These are phyloP conservation scores for Rhododendron henanense DNA, from an alignment of 148 eudicot genomes.

Conservation along the genomic window DNA sequence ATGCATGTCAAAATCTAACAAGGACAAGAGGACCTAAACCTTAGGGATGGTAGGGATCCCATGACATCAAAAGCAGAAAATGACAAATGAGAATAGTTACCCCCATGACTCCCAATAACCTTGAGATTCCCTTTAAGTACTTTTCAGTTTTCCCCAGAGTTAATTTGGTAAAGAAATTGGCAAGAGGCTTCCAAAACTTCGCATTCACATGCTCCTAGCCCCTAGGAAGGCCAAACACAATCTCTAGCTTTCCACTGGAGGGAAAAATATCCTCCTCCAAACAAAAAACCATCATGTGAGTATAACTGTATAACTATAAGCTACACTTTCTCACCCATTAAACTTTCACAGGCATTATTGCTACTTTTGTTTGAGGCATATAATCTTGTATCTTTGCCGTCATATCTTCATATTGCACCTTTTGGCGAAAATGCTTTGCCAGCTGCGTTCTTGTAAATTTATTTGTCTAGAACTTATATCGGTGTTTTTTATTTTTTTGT, in stretches of 20 bases:
- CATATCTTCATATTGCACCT: not conserved
- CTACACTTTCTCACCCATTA: not conserved
- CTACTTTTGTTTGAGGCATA: not conserved
- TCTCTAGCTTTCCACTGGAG: not conserved
- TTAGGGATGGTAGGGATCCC: not conserved
- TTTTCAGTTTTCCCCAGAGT: not conserved
- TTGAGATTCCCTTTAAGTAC: not conserved
- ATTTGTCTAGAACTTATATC: no score
- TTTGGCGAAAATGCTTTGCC: not conserved
- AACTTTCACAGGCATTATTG: not conserved
- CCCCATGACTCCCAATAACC: not conserved
- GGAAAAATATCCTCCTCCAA: not conserved
- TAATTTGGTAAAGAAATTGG: not conserved
- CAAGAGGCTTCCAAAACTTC: not conserved
- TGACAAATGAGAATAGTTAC: not conserved
- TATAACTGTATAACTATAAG: not conserved
- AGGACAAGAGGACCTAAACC: not conserved
- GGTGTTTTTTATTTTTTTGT: no score
- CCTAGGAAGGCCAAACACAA: constrained; percentile 1
- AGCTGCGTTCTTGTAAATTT: not conserved
- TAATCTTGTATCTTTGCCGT: constrained; percentile 5
- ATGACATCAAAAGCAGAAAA: not conserved
- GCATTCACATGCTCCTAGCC: not conserved
- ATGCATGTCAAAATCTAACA: not conserved
- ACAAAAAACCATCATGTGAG: not conserved